Conservation (phyloP, 257 asterid genomes). For the Perilla frutescens region DNA sequence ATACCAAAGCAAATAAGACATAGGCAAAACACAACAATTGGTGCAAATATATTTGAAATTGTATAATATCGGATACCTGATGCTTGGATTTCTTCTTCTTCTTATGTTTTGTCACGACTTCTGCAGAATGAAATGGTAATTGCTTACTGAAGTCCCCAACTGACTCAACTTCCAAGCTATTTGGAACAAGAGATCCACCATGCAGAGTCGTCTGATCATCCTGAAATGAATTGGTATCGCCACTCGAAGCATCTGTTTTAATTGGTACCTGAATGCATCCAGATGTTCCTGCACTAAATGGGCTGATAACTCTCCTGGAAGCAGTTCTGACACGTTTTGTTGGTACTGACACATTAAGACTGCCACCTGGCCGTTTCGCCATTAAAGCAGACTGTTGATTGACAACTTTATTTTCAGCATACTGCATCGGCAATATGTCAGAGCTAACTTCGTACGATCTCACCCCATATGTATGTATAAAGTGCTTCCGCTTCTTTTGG, state of each 20-base stretch:
- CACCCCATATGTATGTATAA: conserved; percentile 57
- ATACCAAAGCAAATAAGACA: conserved; percentile 33
- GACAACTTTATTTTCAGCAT: conserved; percentile 60
- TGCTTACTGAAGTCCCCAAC: conserved; percentile 72
- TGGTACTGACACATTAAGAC: conserved; percentile 82
- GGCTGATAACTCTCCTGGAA: conserved; percentile 82
- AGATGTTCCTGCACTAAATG: conserved; percentile 78
- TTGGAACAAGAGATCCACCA: conserved; percentile 67
- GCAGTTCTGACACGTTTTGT: conserved; percentile 95
- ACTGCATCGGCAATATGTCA: conserved; percentile 55
- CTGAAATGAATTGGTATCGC: conserved; percentile 91
- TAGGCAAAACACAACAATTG: conserved; percentile 17
- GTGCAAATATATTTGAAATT: conserved; percentile 17
- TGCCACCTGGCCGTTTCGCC: conserved; percentile 74
- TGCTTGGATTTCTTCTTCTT: conserved; percentile 88
- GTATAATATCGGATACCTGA: conserved; percentile 50
- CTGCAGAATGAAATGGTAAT: conserved; percentile 65
- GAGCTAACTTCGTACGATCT: conserved; percentile 59
- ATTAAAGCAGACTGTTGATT: conserved; percentile 56
- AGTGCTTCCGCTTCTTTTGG: conserved; percentile 70
- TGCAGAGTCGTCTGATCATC: conserved; percentile 85
- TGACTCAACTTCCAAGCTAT: conserved; percentile 80
- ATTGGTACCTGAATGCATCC: conserved; percentile 66
- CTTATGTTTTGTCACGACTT: conserved; percentile 70
- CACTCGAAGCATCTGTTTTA: conserved; percentile 92